Percentiles rank a stretch among this genome's conserved stretches.
phyloP scores from a whole-genome alignment of 768 basidiomycete species.

The Tephrocybe sp. region DNA sequence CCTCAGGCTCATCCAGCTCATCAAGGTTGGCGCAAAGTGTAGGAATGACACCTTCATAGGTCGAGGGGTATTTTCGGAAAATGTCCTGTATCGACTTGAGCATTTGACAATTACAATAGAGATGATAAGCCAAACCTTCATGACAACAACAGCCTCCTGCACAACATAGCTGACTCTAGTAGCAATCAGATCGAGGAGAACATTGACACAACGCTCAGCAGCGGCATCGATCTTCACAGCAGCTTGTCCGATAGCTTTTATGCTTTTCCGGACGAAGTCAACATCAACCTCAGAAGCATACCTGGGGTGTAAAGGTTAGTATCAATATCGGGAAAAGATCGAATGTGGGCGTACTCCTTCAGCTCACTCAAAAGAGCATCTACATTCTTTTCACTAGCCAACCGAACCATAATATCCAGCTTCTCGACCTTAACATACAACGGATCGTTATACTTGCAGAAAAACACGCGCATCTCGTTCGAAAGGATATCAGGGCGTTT shows the following conservation, averaged over 20 bases:
- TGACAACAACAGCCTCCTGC: constrained; percentile 96
- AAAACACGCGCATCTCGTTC: constrained; percentile 98
- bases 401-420: constrained; percentile 95
- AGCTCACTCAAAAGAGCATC: constrained; percentile 93
- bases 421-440: constrained; percentile 99
- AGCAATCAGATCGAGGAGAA: constrained; percentile 87
- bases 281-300: constrained; percentile 98
- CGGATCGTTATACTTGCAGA: constrained; percentile 99
- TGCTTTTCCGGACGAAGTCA: constrained; percentile 93
- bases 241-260: constrained; percentile 95
- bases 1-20: constrained; percentile 96
- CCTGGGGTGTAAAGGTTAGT: constrained; percentile 35
- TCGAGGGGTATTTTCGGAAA: constrained; percentile 95
- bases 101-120: neutral
- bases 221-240: constrained; percentile 93
- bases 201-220: constrained; percentile 93
- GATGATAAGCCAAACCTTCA: constrained; percentile 65
- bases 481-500: constrained; percentile 86
- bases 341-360: constrained; percentile 71
- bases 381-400: constrained; percentile 89
- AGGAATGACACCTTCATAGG: constrained; percentile 96
- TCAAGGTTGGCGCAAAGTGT: constrained; percentile 93
- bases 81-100: constrained; percentile 64
- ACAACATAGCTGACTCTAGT: constrained; percentile 97
- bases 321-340: neutral